Evolutionary conservation across 176 grass and related monocot genomes (phyloP).

Genomic region (Eleusine indica): DNA sequence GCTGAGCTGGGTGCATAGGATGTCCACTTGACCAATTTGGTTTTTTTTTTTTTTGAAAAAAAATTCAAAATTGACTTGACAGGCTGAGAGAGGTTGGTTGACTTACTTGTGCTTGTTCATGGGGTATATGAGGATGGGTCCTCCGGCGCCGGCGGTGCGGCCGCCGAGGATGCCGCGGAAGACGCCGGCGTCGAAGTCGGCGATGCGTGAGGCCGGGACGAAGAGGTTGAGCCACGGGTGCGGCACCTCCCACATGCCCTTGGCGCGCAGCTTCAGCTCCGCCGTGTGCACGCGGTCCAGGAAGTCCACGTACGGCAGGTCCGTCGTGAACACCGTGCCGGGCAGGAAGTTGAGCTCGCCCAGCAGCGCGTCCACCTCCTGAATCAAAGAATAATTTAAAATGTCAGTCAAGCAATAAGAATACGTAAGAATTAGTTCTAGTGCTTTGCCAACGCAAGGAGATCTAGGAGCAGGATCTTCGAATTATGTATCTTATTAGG

Average conservation of each 20-base stretch:
- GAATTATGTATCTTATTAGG: neutral
- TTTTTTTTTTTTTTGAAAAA: too few relatives aligned
- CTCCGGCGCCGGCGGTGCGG: constrained; percentile 72
- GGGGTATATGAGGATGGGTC: constrained; percentile 97
- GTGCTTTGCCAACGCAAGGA: constrained; percentile 46
- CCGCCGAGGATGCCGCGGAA: constrained; percentile 78
- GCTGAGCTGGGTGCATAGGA: neutral
- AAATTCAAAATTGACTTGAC: too few relatives aligned
- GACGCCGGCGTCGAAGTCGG: constrained; percentile 82
- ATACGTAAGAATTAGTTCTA: neutral
- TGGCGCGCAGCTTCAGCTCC: constrained; percentile 76
- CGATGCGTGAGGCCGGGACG: constrained; percentile 85
- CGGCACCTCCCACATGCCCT: constrained; percentile 92
- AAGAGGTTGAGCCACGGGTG: constrained; percentile 99
- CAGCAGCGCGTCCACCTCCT: constrained; percentile 82
- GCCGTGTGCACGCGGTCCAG: constrained; percentile 92
- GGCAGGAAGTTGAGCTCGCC: constrained; percentile 70
- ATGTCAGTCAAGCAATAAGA: neutral
- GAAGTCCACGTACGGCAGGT: constrained; percentile 87
- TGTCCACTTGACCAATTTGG: neutral
- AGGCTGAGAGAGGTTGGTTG: neutral
- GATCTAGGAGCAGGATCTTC: constrained; percentile 59
- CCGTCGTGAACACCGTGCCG: constrained; percentile 85
- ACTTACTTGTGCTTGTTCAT: constrained; percentile 90
- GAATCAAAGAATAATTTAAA: neutral